phyloP scores from a whole-genome alignment of 2,329 filamentous ascomycete genomes.

The Pyrenophora tritici-repentis region DNA sequence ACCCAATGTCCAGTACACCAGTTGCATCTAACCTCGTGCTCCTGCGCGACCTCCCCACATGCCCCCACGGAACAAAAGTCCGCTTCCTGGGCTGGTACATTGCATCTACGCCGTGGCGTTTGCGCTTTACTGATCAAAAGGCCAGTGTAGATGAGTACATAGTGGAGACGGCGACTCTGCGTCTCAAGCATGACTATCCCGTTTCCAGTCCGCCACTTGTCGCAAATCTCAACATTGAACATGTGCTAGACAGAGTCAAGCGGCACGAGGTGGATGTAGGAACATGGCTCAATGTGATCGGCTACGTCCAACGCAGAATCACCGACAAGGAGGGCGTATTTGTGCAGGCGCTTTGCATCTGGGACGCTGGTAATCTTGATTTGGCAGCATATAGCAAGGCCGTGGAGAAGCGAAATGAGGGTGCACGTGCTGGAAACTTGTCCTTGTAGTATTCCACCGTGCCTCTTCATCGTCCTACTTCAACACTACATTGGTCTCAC shows the following conservation, averaged over 20 bases:
- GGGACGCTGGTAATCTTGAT: constrained; percentile 75
- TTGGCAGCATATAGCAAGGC: constrained; percentile 72
- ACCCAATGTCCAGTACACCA: constrained; percentile 54
- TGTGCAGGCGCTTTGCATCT: constrained; percentile 78
- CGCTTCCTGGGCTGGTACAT: constrained; percentile 89
- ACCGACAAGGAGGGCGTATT: constrained; percentile 44
- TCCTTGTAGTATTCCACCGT: too few relatives aligned
- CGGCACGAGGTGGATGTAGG: constrained; percentile 70
- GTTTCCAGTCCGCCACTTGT: constrained; percentile 44
- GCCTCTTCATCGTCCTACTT: too few relatives aligned
- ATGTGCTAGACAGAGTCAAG: constrained; percentile 70
- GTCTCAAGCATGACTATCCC: constrained; percentile 71
- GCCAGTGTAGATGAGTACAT: constrained; percentile 64
- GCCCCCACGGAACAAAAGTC: constrained; percentile 72
- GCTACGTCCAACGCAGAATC: constrained; percentile 63
- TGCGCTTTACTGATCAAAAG: constrained; percentile 15
- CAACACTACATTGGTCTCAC: too few relatives aligned
- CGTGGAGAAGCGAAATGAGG: constrained; percentile 21
- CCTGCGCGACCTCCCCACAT: constrained; percentile 52
- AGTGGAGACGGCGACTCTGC: constrained; percentile 63
- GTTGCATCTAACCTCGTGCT: constrained; percentile 61
- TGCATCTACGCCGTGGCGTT: neutral
- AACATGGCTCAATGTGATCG: constrained; percentile 88
- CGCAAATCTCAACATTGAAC: constrained; percentile 71
- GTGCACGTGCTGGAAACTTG: neutral